Conservation (phyloP, 441 rosid species). For the Aleurites moluccanus region DNA sequence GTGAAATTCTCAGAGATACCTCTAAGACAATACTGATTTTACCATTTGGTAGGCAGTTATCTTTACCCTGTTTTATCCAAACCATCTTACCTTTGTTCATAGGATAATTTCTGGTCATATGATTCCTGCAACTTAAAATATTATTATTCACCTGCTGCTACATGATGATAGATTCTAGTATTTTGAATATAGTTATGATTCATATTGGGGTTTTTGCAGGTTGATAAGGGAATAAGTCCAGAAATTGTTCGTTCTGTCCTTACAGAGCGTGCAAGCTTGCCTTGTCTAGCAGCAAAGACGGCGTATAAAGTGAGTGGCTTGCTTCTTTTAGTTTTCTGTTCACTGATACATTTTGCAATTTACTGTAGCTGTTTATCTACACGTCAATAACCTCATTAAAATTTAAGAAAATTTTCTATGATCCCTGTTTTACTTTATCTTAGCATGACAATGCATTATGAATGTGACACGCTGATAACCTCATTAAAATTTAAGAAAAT, state of each 20-base stretch:
- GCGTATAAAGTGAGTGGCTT: slow-evolving; percentile 61
- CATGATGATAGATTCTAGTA: not conserved
- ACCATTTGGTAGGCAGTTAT: not conserved
- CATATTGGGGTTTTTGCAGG: slow-evolving; percentile 42
- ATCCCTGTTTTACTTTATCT: too few species aligned
- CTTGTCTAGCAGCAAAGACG: slow-evolving; percentile 87
- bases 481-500: not conserved
- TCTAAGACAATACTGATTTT: not conserved
- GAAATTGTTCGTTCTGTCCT: slow-evolving; percentile 92
- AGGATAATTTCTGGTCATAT: not conserved
- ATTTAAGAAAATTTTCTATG: not conserved
- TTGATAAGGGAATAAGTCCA: slow-evolving; percentile 78
- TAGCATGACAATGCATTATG: too few species aligned
- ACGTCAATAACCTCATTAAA: not conserved
- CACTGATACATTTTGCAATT: not conserved
- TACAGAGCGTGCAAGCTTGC: slow-evolving; percentile 71
- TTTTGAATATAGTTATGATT: not conserved
- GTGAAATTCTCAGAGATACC: not conserved
- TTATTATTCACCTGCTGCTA: not conserved
- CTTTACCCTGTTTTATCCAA: not conserved
- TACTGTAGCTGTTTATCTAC: not conserved
- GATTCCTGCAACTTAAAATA: slow-evolving; percentile 10
- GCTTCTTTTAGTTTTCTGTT: not conserved
- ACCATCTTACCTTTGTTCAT: not conserved
- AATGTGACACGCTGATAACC: not conserved